Conservation (phyloP, 2,329 filamentous ascomycete genomes). For the Alternaria alternata region DNA sequence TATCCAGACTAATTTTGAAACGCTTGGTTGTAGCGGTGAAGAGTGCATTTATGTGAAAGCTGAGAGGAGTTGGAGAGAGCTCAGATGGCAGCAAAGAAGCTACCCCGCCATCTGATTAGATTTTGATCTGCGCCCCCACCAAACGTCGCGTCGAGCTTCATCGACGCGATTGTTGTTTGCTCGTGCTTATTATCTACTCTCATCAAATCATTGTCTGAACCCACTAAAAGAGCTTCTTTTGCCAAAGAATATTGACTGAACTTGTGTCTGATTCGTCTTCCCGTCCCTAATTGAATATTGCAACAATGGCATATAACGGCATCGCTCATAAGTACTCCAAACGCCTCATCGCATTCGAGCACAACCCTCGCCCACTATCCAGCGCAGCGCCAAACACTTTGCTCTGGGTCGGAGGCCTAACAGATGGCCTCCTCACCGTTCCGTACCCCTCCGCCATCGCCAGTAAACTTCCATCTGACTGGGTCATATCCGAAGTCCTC, state of each 20-base stretch:
- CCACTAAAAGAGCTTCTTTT: neutral
- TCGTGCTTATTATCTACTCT: neutral
- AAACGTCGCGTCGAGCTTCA: conserved; percentile 5
- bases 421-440: conserved; percentile 73
- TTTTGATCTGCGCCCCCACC: conserved; percentile 4
- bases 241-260: neutral
- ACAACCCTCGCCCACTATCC: conserved; percentile 42
- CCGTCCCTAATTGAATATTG: neutral
- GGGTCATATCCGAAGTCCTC: conserved; percentile 62
- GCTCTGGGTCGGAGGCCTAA: conserved; percentile 74
- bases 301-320: conserved; percentile 47
- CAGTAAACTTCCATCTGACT: conserved; percentile 57
- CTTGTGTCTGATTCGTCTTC: neutral
- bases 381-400: conserved; percentile 61
- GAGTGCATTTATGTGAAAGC: neutral
- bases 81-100: neutral
- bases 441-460: conserved; percentile 64
- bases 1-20: too few species aligned
- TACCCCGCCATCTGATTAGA: conserved; percentile 21
- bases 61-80: neutral
- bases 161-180: neutral
- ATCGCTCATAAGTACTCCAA: conserved; percentile 54
- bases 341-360: conserved; percentile 57
- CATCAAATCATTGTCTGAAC: neutral
- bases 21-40: too few species aligned